Conservation (phyloP, 352 stramenopile genomes). For the Globisporangium acanthophoron region DNA sequence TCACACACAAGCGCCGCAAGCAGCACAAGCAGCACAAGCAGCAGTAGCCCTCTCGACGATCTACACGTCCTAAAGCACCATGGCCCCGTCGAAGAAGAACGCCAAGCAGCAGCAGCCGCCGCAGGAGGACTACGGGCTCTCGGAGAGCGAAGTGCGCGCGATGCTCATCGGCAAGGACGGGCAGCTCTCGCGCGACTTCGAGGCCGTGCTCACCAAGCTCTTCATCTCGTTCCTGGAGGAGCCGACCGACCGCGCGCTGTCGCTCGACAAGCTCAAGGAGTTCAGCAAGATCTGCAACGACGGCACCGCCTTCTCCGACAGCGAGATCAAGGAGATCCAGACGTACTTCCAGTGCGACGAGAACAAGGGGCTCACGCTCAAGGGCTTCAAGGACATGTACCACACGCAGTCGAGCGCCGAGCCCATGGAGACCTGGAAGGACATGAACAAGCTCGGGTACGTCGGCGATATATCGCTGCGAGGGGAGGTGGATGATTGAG, state of each 20-base stretch:
- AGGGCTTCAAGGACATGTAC: conserved; percentile 91
- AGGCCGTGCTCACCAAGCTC: conserved; percentile 79
- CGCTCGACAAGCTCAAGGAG: conserved; percentile 81
- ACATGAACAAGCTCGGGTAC: conserved; percentile 87
- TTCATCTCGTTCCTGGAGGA: conserved; percentile 82
- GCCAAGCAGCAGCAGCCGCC: conserved; percentile 12
- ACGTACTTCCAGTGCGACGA: conserved; percentile 90
- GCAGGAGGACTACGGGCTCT: conserved; percentile 43
- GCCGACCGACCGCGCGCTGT: conserved; percentile 75
- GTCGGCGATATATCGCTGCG: conserved; percentile 6
- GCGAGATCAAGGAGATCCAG: conserved; percentile 90
- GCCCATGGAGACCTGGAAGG: conserved; percentile 85
- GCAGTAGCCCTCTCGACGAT: conserved; percentile 1
- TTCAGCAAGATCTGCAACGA: conserved; percentile 89
- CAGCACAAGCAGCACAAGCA: neutral
- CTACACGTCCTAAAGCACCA: conserved; percentile 8
- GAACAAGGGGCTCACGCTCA: conserved; percentile 86
- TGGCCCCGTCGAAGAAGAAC: conserved; percentile 58
- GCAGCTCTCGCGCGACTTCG: conserved; percentile 79
- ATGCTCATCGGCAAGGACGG: conserved; percentile 81
- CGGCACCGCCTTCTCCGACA: conserved; percentile 82
- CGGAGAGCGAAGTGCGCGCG: conserved; percentile 79
- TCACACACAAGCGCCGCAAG: conserved; percentile 1
- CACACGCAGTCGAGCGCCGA: conserved; percentile 87
- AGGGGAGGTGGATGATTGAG: neutral